phyloP scores from a whole-genome alignment of 345 rosid species.

The Fremontodendron californicum region DNA sequence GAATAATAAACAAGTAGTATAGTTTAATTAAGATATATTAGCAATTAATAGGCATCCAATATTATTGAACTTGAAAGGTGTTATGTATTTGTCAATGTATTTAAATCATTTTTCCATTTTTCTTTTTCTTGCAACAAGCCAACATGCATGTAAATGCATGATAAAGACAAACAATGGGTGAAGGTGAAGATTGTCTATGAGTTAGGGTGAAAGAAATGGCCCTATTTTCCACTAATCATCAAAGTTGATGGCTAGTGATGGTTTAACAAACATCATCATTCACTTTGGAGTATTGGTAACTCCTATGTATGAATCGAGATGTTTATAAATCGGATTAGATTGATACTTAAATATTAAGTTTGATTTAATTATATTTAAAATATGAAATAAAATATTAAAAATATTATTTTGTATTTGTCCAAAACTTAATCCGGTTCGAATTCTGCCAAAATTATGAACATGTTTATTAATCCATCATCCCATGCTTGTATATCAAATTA shows the following conservation, averaged over 20 bases:
- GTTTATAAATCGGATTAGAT: too few species aligned
- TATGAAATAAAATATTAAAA: too few species aligned
- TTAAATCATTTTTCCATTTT: not conserved
- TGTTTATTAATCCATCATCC: too few species aligned
- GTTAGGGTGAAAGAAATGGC: not conserved
- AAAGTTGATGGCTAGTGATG: not conserved
- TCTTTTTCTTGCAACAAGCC: not conserved
- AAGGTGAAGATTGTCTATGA: not conserved
- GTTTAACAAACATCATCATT: not conserved
- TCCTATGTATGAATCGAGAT: not conserved
- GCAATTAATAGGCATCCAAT: not conserved
- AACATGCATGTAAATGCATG: not conserved
- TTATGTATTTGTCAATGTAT: not conserved
- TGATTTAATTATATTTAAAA: too few species aligned
- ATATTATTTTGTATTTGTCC: too few species aligned
- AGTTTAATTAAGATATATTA: not conserved
- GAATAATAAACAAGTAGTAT: too few species aligned
- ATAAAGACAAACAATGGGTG: not conserved
- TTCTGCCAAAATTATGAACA: too few species aligned
- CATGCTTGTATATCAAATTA: too few species aligned
- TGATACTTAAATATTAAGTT: too few species aligned
- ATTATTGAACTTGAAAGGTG: too few species aligned
- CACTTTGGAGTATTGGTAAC: too few species aligned
- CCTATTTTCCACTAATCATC: not conserved
- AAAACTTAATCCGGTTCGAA: too few species aligned